Evolutionary conservation across 805 yeast genomes (phyloP), one percentile per base, ranked within the genome.

Genomic region (Metschnikowia proteae): DNA sequence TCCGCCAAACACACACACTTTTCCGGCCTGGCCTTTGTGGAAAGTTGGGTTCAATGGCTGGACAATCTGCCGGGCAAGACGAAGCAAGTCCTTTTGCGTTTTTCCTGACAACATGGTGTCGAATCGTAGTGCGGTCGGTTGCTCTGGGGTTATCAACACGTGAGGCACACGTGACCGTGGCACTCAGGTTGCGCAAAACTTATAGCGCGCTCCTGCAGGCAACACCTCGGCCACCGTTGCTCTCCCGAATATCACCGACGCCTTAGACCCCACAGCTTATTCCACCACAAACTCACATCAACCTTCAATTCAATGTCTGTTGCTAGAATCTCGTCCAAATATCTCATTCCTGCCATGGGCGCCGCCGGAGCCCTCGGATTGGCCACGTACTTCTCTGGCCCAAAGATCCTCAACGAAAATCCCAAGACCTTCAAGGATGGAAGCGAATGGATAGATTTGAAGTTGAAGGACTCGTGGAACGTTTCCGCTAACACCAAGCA

Each of bases 1-100:
- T 1, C 99, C 99, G 23, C 99, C 99, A 53, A 92, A 79, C 0
- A 92, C 88, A 8, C 84, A 88, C 2, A 92, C 74, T 50, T 88
- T 76, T 5, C 98, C 98, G 5, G 86, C 83, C 65, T 92, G 98
- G 23, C 99, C 99, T 65, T 92, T 92, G 68, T 92, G 85, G 63
- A 86, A 86, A 11, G 62, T 59, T 4, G 87, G 81, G 2, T 76
- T 68, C 31, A 91, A 68, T 2, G 96, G 97, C 35, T 96, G 97
- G 7, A 92, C 74, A 32, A 89, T 63, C 34, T 70, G 70, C 47
- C 74, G 71, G 8, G 83, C 80, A 43, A 83, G 61, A 22, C 64
- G 61, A 22, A 85, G 57, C 45, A 83, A 60, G 47, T 82, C 83
- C 42, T 65, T 62, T 36, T 65, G 73, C 10, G 66, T 55, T 48